Conservation (phyloP, 495 filamentous ascomycete genomes). For the Aspergillus funiculosus region DNA sequence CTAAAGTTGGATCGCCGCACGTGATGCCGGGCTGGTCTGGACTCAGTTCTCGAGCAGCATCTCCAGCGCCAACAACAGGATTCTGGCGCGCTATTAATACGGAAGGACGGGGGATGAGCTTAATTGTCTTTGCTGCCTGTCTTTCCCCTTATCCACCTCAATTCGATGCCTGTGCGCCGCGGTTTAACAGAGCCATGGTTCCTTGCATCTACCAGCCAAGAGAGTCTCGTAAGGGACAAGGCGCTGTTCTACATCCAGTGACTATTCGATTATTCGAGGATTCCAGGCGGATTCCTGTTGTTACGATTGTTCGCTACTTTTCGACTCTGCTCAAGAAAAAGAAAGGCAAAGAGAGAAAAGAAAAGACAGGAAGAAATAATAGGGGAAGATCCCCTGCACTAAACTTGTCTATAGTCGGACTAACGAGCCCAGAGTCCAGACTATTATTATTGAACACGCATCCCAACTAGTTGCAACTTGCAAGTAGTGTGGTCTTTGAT, state of each 20-base stretch:
- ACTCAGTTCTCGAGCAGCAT: too few relatives aligned
- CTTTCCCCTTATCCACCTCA: background rate
- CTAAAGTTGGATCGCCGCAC: slow-evolving; percentile 16
- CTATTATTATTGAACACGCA: slow-evolving; percentile 11
- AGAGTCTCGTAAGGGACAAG: background rate
- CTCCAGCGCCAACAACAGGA: background rate
- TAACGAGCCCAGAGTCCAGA: slow-evolving; percentile 8
- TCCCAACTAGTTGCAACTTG: slow-evolving; percentile 10
- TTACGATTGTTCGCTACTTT: too few relatives aligned
- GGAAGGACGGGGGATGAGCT: background rate
- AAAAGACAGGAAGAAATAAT: background rate
- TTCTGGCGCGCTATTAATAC: slow-evolving; percentile 4
- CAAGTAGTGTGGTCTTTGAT: slow-evolving; percentile 3
- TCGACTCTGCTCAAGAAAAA: too few relatives aligned
- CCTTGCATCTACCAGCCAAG: slow-evolving; percentile 15
- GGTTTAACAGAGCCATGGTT: background rate
- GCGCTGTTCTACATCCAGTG: slow-evolving; percentile 1
- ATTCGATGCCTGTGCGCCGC: background rate
- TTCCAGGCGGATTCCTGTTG: too few relatives aligned
- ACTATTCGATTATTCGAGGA: slow-evolving; percentile 8
- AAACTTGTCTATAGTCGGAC: background rate
- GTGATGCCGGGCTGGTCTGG: slow-evolving; percentile 24
- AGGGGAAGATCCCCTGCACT: slow-evolving; percentile 1
- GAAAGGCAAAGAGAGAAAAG: slow-evolving; percentile 4
- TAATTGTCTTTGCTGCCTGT: background rate